Evolutionary conservation across 2,329 filamentous ascomycete genomes (phyloP).

Genomic region (Nigrospora osmanthi): DNA sequence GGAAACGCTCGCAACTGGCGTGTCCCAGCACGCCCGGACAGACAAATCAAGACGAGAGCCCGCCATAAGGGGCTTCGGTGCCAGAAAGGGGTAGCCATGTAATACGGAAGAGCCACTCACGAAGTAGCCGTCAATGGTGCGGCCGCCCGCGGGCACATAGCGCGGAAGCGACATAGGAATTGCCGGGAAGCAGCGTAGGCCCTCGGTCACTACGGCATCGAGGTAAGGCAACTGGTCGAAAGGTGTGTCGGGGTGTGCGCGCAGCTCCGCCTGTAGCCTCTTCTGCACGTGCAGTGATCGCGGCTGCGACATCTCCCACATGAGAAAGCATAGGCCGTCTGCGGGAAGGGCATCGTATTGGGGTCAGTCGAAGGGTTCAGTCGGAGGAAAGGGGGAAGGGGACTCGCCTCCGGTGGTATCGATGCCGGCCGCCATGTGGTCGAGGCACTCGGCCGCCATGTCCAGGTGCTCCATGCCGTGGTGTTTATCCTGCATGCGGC

Average conservation of each 20-base stretch:
- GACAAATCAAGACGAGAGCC: too few relatives aligned
- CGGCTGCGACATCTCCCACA: constrained; percentile 63
- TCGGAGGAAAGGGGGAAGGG: background rate
- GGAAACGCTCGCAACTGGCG: too few relatives aligned
- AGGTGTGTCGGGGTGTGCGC: constrained; percentile 24
- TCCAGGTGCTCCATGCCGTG: constrained; percentile 41
- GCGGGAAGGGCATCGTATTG: background rate
- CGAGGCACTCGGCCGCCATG: constrained; percentile 60
- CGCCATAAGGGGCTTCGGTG: too few relatives aligned
- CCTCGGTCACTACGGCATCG: constrained; percentile 57
- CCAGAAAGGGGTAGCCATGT: too few relatives aligned
- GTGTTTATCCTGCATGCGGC: constrained; percentile 46
- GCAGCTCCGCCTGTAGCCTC: constrained; percentile 44
- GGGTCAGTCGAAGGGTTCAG: background rate
- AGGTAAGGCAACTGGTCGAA: constrained; percentile 49
- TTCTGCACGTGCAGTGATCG: constrained; percentile 42
- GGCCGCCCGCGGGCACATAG: constrained; percentile 45
- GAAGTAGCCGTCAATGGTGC: constrained; percentile 45
- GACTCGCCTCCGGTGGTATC: constrained; percentile 51
- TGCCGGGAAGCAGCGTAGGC: constrained; percentile 52
- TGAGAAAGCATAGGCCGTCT: constrained; percentile 61
- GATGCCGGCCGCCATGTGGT: constrained; percentile 66
- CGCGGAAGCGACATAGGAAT: constrained; percentile 62
- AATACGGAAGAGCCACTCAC: constrained; percentile 14
- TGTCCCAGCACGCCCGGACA: too few relatives aligned